These are phyloP conservation scores for Fonsecaea erecta DNA, from an alignment of 2,329 filamentous ascomycete species.

Conservation along the genomic window DNA sequence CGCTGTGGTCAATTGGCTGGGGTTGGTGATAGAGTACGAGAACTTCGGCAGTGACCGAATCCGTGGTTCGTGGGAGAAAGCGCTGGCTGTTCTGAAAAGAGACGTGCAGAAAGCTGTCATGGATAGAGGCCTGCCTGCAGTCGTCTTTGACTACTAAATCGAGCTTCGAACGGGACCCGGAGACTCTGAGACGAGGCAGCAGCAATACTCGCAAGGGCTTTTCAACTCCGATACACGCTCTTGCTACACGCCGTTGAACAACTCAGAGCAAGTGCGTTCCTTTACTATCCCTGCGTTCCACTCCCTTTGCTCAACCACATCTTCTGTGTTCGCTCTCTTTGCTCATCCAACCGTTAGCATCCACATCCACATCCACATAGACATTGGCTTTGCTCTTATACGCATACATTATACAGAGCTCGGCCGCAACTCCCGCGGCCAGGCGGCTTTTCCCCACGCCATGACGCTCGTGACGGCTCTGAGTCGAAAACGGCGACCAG, in stretches of 20 bases:
- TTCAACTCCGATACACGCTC: background rate
- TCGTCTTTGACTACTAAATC: conserved; percentile 51
- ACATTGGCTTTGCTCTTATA: conserved; percentile 15
- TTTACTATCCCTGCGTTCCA: background rate
- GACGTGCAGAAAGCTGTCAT: conserved; percentile 61
- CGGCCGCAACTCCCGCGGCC: background rate
- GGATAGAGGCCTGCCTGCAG: conserved; percentile 60
- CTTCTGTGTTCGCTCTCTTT: background rate
- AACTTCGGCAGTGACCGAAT: conserved; percentile 47
- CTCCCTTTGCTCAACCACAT: background rate
- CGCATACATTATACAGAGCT: conserved; percentile 8
- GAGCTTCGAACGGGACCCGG: background rate
- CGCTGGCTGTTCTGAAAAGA: conserved; percentile 48
- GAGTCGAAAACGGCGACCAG: conserved; percentile 25
- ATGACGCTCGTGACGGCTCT: conserved; percentile 31
- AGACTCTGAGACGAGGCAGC: background rate
- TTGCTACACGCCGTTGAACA: background rate
- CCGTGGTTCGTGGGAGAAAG: conserved; percentile 51
- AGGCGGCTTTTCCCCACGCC: background rate
- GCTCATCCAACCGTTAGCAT: conserved; percentile 7
- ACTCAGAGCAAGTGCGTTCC: background rate
- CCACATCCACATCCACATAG: conserved; percentile 12
- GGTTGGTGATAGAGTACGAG: conserved; percentile 47
- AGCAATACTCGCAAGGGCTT: background rate
- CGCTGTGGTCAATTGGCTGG: conserved; percentile 69